Base-by-base conservation (phyloP, 2,329 filamentous ascomycete genomes). In the Trichoderma endophyticum region DNA sequence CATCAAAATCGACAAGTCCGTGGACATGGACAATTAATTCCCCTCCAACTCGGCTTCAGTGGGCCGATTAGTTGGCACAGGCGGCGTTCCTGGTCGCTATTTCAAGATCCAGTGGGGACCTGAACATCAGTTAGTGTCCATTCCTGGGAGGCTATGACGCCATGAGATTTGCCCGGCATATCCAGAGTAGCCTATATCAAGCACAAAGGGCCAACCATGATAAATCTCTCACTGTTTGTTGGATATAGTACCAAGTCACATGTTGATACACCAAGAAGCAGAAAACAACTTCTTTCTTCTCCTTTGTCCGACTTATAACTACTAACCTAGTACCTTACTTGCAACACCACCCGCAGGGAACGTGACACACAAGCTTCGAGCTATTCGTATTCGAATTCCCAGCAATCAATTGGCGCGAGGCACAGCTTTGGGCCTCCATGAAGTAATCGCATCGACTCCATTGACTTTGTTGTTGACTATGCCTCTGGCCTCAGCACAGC, bases 151-250 rank as follows among this genome's bases (percentile, higher is more conserved):
- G 57, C 66, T 62, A 70, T 70, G 67, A 70, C 67, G 67, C 39
- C 67, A 70, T 70, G 67, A 32, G 39, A 39, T 48, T 54, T 59
- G 57, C 28, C 67, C 57, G 67, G 39, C 56, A 62, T 30, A 70
- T 61, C 67, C 67, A 62, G 67, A 61, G 59, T 36, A 34, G 28
- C 28, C 56, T 69, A 69, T 69, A 61, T 69, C 65, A 68, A 67
- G 36, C 34, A 39, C 34, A 60, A 57, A 69, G 51, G 64, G 64
- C 36, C 34, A 28, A 15, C 24, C 15, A n/a, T 26, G 34, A n/a
- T 60, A 69, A 60, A 61, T 69, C 54, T 69, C 56, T 59, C 65
- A 69, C 57, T 60, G 30, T n/a, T 51, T 60, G 30, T n/a, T 51
- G 30, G 21, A 59, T 43, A 28, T 15, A 28, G 12, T 28, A 28